Base-by-base conservation (phyloP, 495 filamentous ascomycete species). In the Penicillium steckii region DNA sequence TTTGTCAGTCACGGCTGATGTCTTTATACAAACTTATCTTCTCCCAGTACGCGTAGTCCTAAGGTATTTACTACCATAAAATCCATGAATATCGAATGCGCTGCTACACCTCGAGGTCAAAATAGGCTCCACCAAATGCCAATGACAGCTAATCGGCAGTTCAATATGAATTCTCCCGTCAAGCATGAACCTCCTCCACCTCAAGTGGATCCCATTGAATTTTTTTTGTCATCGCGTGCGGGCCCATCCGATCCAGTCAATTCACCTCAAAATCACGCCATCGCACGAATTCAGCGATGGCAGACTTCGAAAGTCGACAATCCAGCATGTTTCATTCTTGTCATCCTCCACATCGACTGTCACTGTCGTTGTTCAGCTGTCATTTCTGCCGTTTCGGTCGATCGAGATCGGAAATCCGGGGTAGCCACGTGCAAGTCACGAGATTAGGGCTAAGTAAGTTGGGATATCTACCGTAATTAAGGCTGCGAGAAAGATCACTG, bases 261-360 rank as follows among this genome's bases (percentile, higher is more conserved):
- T 40, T 23, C 19, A n/a, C 15, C 19, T 18, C 23, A n/a, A 41
- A 44, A 62, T 55, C 60, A 62, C 60, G 60, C 60, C 56, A 62
- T 62, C 60, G 52, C 17, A 19, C 30, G 25, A 33, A 13, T 37
- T 37, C 33, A 37, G 33, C 13, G 10, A 37, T n/a, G 8, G 33
- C 15, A 15, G 33, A 37, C 33, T 37, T 37, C 33, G 15, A 13
- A 12, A 7, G 3, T 17, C 3, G 33, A 37, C 5, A 6, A 37
- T 18, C 33, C 13, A 22, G 4, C 15, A 55, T 49, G 42, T 18
- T 38, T 26, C 38, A 18, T 26, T 22, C 8, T 44, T 29, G 46
- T 33, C 44, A 37, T 13, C 33, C 18, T 8, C 18, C n/a, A 4
- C 13, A 37, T 7, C 15, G 33, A 37, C 33, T 37, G 18, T 37